Evolutionary conservation across 257 asterid species (phyloP).

Genomic region (Forsythia suspensa): DNA sequence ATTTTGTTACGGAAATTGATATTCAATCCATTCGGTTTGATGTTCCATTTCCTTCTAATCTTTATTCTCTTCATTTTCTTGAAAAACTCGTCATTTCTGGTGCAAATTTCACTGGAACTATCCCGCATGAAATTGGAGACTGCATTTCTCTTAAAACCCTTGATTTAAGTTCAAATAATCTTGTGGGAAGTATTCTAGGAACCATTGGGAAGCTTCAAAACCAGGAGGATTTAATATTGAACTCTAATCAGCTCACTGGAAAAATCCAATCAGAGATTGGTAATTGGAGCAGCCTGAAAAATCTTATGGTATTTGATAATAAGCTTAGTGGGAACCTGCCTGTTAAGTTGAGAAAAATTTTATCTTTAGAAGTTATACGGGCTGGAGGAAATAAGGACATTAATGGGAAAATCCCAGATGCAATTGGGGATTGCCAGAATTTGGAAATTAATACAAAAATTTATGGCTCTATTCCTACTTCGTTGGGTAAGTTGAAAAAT

Average conservation of each 20-base stretch:
- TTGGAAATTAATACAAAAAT: conserved; percentile 57
- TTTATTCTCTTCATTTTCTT: conserved; percentile 54
- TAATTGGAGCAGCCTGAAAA: conserved; percentile 36
- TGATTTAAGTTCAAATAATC: conserved; percentile 55
- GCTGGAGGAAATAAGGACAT: conserved; percentile 72
- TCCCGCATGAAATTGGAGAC: conserved; percentile 59
- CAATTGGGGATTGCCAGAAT: conserved; percentile 49
- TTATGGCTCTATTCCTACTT: conserved; percentile 49
- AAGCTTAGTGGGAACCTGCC: conserved; percentile 58
- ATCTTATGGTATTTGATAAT: conserved; percentile 55
- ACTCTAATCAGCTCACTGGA: conserved; percentile 56
- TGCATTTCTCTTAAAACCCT: conserved; percentile 39
- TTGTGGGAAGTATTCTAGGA: conserved; percentile 49
- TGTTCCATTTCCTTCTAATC: conserved; percentile 57
- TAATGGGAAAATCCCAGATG: conserved; percentile 52
- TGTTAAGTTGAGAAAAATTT: conserved; percentile 44
- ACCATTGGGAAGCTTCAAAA: conserved; percentile 46
- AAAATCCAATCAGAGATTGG: conserved; percentile 54
- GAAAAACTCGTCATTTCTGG: conserved; percentile 50
- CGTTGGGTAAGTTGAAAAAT: too few species aligned
- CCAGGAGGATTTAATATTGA: conserved; percentile 46
- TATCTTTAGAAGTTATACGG: conserved; percentile 40
- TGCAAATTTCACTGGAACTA: conserved; percentile 63
- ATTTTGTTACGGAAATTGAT: conserved; percentile 38
- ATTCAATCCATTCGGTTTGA: conserved; percentile 44